Base-by-base conservation (phyloP, 495 filamentous ascomycete genomes). In the Tuber calosporum region DNA sequence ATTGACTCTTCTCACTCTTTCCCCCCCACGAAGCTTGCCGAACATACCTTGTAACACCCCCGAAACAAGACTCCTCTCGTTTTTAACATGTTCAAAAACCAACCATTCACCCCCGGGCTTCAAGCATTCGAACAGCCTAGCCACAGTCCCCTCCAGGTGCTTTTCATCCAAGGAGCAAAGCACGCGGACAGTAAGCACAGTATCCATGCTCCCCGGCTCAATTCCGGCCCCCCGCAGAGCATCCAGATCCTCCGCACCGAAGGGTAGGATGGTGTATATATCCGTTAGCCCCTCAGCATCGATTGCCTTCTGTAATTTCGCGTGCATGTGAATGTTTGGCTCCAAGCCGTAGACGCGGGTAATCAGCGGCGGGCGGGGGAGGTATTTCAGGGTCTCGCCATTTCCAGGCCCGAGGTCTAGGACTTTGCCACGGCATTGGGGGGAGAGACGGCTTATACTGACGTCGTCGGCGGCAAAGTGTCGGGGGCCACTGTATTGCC, bases 401-500 rank as follows among this genome's bases (percentile, higher is more conserved):
- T 72, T 75, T 20, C 84, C 84, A n/a, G 83, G 83, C 13, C 83
- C 83, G 68, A 84, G 58, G 71, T 84, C 83, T n/a, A 84, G 80
- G 43, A 83, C 73, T 17, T 73, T 41, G 38, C 82, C 82, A 13
- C 41, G 67, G 67, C 67, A 69, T n/a, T 38, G 20, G 34, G 67
- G 20, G 37, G 0, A 0, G 11, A 69, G 30, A 11, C 37, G 67
- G 40, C 67, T 38, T 26, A 40, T 11, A 34, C n/a, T 38, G 15
- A 11, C 20, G 11, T 38, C 6, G 67, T 68, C 22, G 20, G 13
- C 4, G 22, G 67, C 93, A 90, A 83, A 91, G 90, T n/a, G n/a
- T 22, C 45, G 45, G 8, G 45, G 20, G 45, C 45, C 80, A 92
- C 91, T 62, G 94, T 97, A 83, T 94, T 89, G 84, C 96, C 94